Base-by-base conservation (phyloP, 306 rosid species). In the Lathyrus aphaca region DNA sequence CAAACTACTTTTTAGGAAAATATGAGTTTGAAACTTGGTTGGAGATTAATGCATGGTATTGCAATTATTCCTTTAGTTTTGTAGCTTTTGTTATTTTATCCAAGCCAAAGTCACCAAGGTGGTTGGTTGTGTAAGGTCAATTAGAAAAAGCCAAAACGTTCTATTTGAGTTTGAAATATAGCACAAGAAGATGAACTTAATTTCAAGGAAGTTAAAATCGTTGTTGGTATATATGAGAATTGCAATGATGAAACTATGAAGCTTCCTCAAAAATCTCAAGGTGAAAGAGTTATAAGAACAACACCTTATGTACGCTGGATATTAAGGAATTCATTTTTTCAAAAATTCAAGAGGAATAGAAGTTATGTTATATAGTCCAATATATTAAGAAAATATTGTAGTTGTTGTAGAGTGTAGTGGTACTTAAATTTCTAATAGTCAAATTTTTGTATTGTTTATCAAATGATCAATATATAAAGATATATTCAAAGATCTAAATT, bases 21-120 rank as follows among this genome's bases (percentile, higher is more conserved):
- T 38, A 38, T 38, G 13, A 1, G 39, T 0, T 64, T 86, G 76
- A 68, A 54, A 9, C 79, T 92, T 48, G 98, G 96, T 1, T 92
- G 95, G 98, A 83, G 98, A 46, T 0, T 89, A 40, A 92, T 92
- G 98, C 85, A 89, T 5, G 96, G 96, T 4, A 3, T 84, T 8
- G 95, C 92, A 10, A 89, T 85, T 1, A 13, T 86, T 49, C 98
- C 98, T 56, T 86, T 95, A 4, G 57, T 92, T 27, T 74, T 17
- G 68, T 92, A 32, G 74, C 80, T 13, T 25, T 87, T 0, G 87
- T 80, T 0, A 73, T 89, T 50, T 64, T 88, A 5, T 50, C 38
- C 50, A 79, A 89, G 96, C 95, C 96, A 4, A 96, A 92, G 39
- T 23, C 27, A 23, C 27, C 27, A 23, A 23, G 27, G 27, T 23